Percentiles rank a stretch among this genome's conserved stretches.
These are phyloP conservation scores for Claviceps capensis DNA, from an alignment of 2,329 filamentous ascomycete genomes.

Conservation along the genomic window DNA sequence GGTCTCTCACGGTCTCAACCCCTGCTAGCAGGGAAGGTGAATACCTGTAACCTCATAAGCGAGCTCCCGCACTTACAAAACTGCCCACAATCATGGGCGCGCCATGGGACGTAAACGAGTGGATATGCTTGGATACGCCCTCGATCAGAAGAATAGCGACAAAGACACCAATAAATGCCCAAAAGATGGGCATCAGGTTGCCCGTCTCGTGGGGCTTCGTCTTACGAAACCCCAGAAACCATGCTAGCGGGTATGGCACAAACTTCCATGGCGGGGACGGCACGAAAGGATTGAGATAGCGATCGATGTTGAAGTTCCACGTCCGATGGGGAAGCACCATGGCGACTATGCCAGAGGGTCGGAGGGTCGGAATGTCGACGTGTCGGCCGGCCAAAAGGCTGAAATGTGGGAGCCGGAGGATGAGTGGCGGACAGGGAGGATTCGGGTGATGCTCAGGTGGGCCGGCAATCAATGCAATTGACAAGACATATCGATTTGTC, in stretches of 20 bases:
- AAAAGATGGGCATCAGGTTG: conserved; percentile 44
- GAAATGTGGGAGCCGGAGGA: background rate
- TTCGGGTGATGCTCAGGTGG: too few relatives aligned
- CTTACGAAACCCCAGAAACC: conserved; percentile 52
- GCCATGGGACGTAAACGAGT: conserved; percentile 35
- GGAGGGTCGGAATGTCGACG: background rate
- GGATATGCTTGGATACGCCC: conserved; percentile 38
- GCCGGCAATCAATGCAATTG: too few relatives aligned
- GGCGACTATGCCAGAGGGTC: background rate
- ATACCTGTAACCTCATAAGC: too few relatives aligned
- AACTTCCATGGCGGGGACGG: conserved; percentile 49
- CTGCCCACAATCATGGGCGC: conserved; percentile 53
- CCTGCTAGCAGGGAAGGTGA: too few relatives aligned
- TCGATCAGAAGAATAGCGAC: conserved; percentile 45
- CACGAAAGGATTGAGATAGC: conserved; percentile 56
- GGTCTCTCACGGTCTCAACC: too few relatives aligned
- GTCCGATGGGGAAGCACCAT: conserved; percentile 9
- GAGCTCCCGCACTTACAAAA: conserved; percentile 39
- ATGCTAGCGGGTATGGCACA: conserved; percentile 52
- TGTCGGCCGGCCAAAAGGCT: background rate
- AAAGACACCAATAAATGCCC: conserved; percentile 54
- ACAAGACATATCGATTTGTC: too few relatives aligned
- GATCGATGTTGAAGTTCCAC: conserved; percentile 62
- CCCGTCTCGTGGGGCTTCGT: conserved; percentile 28
- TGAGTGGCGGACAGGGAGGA: too few relatives aligned